Conservation (phyloP, 2,329 filamentous ascomycete genomes). For the Cladorrhinum sp. region DNA sequence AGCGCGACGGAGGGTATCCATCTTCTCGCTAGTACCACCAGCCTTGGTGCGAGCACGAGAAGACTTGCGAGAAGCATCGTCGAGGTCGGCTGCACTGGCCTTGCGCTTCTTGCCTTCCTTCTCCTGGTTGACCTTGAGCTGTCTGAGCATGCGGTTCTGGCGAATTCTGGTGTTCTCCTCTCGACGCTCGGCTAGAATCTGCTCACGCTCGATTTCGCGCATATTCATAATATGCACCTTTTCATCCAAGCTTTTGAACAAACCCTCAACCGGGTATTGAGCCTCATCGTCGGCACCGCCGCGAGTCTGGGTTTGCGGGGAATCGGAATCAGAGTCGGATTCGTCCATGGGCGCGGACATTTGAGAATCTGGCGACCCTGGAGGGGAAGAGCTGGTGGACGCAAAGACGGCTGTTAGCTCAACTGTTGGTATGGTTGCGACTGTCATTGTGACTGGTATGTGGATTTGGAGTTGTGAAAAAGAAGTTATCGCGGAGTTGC, state of each 20-base stretch:
- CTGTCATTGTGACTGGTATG: not conserved
- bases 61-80: constrained; percentile 72
- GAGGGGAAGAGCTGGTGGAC: constrained; percentile 61
- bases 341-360: constrained; percentile 88
- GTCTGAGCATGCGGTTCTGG: constrained; percentile 78
- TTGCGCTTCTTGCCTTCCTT: constrained; percentile 72
- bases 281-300: constrained; percentile 52
- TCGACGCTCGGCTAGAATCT: constrained; percentile 82
- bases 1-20: constrained; percentile 65
- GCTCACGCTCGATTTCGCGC: constrained; percentile 87
- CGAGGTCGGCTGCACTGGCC: constrained; percentile 72
- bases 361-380: constrained; percentile 69
- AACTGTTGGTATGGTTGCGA: not conserved
- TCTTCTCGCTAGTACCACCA: constrained; percentile 66
- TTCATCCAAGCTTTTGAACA: constrained; percentile 71
- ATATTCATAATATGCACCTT: constrained; percentile 78
- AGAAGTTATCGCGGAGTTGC: not conserved
- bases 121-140: constrained; percentile 67
- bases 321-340: constrained; percentile 74
- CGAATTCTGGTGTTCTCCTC: constrained; percentile 77
- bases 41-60: constrained; percentile 68
- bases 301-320: constrained; percentile 43
- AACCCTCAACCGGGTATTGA: constrained; percentile 82
- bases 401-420: constrained; percentile 13
- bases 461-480: constrained; percentile 2